Conservation (phyloP, 2,329 filamentous ascomycete species). For the Aspergillus phoenicis region DNA sequence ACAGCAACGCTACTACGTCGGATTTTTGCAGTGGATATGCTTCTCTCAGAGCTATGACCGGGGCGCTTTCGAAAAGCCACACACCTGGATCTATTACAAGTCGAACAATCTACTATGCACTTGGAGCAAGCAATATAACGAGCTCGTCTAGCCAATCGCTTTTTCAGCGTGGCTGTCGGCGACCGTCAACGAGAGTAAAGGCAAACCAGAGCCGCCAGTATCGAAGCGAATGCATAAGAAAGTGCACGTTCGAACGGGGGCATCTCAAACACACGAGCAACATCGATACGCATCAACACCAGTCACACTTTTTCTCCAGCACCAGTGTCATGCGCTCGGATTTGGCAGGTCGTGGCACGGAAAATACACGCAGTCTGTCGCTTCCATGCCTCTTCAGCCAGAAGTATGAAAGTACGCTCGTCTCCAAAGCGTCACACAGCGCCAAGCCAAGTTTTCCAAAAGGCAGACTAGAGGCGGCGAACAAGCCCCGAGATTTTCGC, state of each 20-base stretch:
- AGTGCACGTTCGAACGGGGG: background rate
- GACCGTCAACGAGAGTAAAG: background rate
- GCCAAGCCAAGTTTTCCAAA: too few relatives aligned
- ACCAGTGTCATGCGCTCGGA: background rate
- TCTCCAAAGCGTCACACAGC: background rate
- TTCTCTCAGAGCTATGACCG: slow-evolving; percentile 8
- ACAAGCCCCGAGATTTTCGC: slow-evolving; percentile 15
- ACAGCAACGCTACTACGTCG: slow-evolving; percentile 7
- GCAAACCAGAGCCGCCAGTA: background rate
- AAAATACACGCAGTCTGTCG: slow-evolving; percentile 15
- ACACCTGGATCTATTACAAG: background rate
- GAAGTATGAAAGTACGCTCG: background rate
- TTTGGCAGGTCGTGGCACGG: background rate
- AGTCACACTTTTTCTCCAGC: background rate
- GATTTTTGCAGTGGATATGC: background rate
- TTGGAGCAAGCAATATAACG: background rate
- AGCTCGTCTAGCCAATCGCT: background rate
- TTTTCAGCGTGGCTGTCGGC: background rate
- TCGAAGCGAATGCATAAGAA: background rate
- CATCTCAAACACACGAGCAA: background rate
- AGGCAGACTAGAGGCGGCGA: too few relatives aligned
- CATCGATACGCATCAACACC: background rate
- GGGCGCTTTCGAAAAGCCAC: slow-evolving; percentile 5
- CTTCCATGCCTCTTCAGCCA: slow-evolving; percentile 19
- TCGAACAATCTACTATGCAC: background rate